Base-by-base conservation (phyloP, 2,329 filamentous ascomycete species). In the Nemania diffusa region DNA sequence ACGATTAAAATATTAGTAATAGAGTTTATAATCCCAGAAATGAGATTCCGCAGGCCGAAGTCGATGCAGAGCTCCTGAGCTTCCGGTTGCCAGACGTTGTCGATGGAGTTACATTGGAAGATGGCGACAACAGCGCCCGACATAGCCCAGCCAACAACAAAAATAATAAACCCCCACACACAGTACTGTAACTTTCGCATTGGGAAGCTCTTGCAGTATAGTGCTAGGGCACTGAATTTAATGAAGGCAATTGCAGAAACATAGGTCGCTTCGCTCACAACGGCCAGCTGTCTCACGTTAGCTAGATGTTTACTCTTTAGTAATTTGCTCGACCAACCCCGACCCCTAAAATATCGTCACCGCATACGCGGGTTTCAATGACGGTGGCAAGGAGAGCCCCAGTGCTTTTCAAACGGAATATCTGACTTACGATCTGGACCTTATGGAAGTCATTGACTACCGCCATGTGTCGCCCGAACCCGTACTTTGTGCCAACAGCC, bases 81-180 rank as follows among this genome's bases (percentile, higher is more conserved):
- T 24, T 65, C 59, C 11, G 58, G 17, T 13, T 42, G 22, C 68
- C 68, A 70, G 42, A 65, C 50, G 20, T 65, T 63, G 17, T 59
- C 62, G 37, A 65, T 56, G 11, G 65, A 64, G 6, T 37, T 58
- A 9, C 68, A 70, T 58, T 65, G 68, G 37, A 70, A 65, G 37
- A 70, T 40, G 40, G 65, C 59, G 37, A 61, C 52, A n/a, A 68
- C 37, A 3, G 48, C 57, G 44, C 65, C 62, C 1, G 68, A 62
- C 62, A 68, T 65, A 8, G 53, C 65, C 68, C 68, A 70, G 27
- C 62, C 58, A 8, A 34, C 26, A 13, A 70, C 62, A 8, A 65
- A 7, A 29, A 61, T 8, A 5, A 55, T 55, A 5, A 58, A 46
- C 5, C 40, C 62, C 68, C 68, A 68, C 15, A 68, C 17, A 15